These are phyloP conservation scores for Gleditsia sinensis DNA, from an alignment of 306 rosid species.

Conservation along the genomic window DNA sequence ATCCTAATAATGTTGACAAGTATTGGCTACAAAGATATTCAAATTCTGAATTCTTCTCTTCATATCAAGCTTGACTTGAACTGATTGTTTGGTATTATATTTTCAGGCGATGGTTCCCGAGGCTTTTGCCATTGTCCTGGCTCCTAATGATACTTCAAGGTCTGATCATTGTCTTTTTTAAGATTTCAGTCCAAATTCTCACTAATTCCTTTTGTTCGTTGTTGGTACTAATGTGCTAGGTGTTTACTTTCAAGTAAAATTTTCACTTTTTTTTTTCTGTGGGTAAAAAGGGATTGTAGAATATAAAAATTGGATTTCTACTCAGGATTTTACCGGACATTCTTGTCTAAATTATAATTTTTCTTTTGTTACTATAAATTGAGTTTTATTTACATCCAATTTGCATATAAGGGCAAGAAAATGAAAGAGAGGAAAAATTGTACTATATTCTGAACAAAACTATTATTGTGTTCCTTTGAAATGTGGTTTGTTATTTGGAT, in stretches of 20 bases:
- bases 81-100: conserved; percentile 18
- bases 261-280: not conserved
- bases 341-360: not conserved
- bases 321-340: not conserved
- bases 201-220: not conserved
- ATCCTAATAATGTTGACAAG: not conserved
- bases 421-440: not conserved
- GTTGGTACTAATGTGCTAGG: too few relatives aligned
- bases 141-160: conserved; percentile 77
- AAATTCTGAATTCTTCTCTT: not conserved
- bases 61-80: conserved; percentile 19
- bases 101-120: conserved; percentile 77
- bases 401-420: not conserved
- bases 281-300: not conserved
- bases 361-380: not conserved
- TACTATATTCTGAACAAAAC: conserved; percentile 10
- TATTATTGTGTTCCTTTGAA: conserved; percentile 3
- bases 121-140: conserved; percentile 86
- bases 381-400: not conserved
- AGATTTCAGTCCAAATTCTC: not conserved
- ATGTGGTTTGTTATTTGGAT: conserved; percentile 1
- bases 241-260: too few relatives aligned
- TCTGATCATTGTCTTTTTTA: conserved; percentile 29
- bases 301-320: not conserved
- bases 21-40: conserved; percentile 21